Conservation (phyloP, 2,329 filamentous ascomycete species). For the Colletotrichum echinochloae region DNA sequence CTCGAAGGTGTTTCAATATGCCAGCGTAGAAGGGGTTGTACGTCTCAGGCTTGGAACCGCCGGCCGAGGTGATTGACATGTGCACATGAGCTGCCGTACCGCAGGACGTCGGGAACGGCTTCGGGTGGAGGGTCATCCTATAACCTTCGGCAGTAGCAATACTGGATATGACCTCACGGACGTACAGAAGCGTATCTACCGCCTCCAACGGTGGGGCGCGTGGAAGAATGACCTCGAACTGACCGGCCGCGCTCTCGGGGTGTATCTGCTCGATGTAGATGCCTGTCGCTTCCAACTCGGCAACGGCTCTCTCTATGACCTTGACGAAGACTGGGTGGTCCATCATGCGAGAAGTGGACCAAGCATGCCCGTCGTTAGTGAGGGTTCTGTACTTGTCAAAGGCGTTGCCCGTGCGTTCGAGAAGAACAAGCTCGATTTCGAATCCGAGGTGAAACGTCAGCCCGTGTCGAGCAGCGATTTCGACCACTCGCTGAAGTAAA, state of each 20-base stretch:
- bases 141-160: constrained; percentile 72
- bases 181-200: constrained; percentile 77
- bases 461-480: constrained; percentile 61
- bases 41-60: constrained; percentile 53
- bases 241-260: constrained; percentile 77
- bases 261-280: constrained; percentile 81
- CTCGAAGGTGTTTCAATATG: constrained; percentile 73
- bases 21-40: constrained; percentile 79
- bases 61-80: constrained; percentile 70
- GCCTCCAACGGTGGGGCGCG: constrained; percentile 73
- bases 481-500: constrained; percentile 67
- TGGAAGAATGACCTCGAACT: constrained; percentile 82
- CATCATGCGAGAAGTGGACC: constrained; percentile 74
- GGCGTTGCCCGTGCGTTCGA: constrained; percentile 58
- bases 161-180: constrained; percentile 75
- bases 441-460: constrained; percentile 78
- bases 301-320: constrained; percentile 74
- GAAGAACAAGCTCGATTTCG: constrained; percentile 83
- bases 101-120: constrained; percentile 68
- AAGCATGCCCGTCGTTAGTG: constrained; percentile 74
- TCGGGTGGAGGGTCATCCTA: constrained; percentile 79
- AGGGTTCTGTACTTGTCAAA: constrained; percentile 57
- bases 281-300: constrained; percentile 68
- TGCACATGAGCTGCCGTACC: constrained; percentile 79
- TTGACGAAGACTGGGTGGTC: constrained; percentile 67